Percentiles rank a stretch among this genome's conserved stretches.
phyloP scores from a whole-genome alignment of 78 protist genomes.

The Mastigamoeba balamuthi region DNA sequence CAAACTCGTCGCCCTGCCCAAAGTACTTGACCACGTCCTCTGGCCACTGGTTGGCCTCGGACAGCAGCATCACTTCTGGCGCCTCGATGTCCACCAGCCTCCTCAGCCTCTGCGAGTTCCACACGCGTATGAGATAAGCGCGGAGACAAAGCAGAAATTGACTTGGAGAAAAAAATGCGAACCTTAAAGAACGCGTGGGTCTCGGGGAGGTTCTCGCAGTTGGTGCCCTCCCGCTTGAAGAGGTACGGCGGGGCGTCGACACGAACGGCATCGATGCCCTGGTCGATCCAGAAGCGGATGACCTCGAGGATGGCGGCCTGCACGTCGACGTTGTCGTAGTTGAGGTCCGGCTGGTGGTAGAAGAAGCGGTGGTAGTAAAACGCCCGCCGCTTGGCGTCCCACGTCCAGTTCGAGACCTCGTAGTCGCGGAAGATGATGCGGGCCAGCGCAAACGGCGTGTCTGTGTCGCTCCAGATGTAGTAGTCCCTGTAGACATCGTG shows the following conservation, averaged over 20 bases:
- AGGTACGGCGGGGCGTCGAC: slow-evolving; percentile 74
- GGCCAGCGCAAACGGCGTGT: slow-evolving; percentile 25
- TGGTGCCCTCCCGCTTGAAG: slow-evolving; percentile 53
- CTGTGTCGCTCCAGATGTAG: slow-evolving; percentile 53
- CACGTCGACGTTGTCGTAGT: slow-evolving; percentile 61
- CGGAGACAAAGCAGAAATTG: too few species aligned
- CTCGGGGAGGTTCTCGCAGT: slow-evolving; percentile 69
- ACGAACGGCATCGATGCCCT: slow-evolving; percentile 72
- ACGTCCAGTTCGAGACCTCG: slow-evolving; percentile 58
- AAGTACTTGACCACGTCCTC: slow-evolving; percentile 47
- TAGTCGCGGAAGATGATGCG: slow-evolving; percentile 63
- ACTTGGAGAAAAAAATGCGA: too few species aligned
- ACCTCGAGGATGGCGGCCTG: slow-evolving; percentile 53
- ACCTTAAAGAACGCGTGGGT: slow-evolving; percentile 58
- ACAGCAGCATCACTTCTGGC: slow-evolving; percentile 45
- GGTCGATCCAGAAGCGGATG: slow-evolving; percentile 55
- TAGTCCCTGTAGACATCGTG: slow-evolving; percentile 45
- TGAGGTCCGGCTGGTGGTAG: slow-evolving; percentile 66
- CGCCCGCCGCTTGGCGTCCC: slow-evolving; percentile 44
- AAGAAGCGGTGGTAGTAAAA: slow-evolving; percentile 75
- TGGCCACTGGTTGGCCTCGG: slow-evolving; percentile 71
- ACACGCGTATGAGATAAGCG: too few species aligned
- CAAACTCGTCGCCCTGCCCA: slow-evolving; percentile 58
- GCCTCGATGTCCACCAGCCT: slow-evolving; percentile 31
- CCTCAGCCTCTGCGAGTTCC: slow-evolving; percentile 46